Base-by-base conservation (phyloP, 306 rosid genomes). In the Coriaria nepalensis region DNA sequence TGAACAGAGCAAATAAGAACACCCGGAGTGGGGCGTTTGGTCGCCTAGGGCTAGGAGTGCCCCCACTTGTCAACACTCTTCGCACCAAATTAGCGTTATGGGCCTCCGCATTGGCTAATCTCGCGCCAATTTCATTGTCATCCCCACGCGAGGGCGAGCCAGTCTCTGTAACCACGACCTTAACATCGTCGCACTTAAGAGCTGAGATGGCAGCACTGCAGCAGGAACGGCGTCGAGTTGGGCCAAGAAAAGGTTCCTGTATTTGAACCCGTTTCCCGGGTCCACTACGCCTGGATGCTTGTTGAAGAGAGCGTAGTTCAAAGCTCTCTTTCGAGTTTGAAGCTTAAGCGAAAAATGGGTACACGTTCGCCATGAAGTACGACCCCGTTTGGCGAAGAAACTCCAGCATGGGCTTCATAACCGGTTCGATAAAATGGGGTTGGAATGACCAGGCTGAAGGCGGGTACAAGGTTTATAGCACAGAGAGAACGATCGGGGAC, bases 141-240 rank as follows among this genome's bases (percentile, higher is more conserved):
- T 80, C 94, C 0, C 94, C 94, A 5, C 46, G 52, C 0, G 94
- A 80, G 4, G 94, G 94, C 94, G 90, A 83, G 0, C 94, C 94
- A 0, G 94, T 83, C 15, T 83, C 94, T 0, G 90, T 42, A 2
- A 83, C 67, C 0, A 66, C 54, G 4, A 83, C 2, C 43, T 55
- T 68, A 0, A 83, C 63, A 62, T 80, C 86, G 49, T 61, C 54
- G 68, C 74, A 68, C 12, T 83, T 68, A 0, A 83, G 35, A 0
- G 75, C 79, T 5, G 82, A 74, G 75, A 68, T 70, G 68, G 94
- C 94, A 2, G 94, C 77, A 68, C 68, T 66, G 94, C 94, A 2
- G 94, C 77, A 5, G 12, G 62, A 53, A 83, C 86, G 11, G 94
- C 94, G 54, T 83, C 94, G 41, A 83, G 4, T 63, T 83, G 90